These are phyloP conservation scores for Aureobasidium namibiae DNA, from an alignment of 2,329 filamentous ascomycete species.

Conservation along the genomic window DNA sequence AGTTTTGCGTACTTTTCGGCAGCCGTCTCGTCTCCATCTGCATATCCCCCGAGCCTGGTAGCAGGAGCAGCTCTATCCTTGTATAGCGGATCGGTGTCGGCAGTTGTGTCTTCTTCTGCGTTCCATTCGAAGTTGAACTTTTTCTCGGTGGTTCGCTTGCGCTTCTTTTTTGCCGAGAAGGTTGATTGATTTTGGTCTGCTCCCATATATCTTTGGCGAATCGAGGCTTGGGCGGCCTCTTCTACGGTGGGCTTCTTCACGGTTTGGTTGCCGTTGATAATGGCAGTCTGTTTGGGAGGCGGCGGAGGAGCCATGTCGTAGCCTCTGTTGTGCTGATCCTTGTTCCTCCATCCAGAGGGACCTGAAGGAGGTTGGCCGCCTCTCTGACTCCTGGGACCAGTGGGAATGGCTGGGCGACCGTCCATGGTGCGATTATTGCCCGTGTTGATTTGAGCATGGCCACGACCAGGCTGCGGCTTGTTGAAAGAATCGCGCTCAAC, in stretches of 20 bases:
- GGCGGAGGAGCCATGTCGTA: slow-evolving; percentile 46
- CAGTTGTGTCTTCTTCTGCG: slow-evolving; percentile 82
- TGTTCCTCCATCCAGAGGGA: slow-evolving; percentile 39
- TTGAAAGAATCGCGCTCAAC: slow-evolving; percentile 23
- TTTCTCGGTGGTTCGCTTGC: slow-evolving; percentile 82
- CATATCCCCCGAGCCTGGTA: slow-evolving; percentile 59
- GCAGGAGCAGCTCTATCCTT: slow-evolving; percentile 56
- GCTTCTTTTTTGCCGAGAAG: slow-evolving; percentile 94
- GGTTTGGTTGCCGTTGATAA: slow-evolving; percentile 27
- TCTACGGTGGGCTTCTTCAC: slow-evolving; percentile 41
- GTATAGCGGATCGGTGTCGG: slow-evolving; percentile 75
- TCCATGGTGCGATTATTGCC: slow-evolving; percentile 1
- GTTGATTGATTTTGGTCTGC: slow-evolving; percentile 77
- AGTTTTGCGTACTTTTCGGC: slow-evolving; percentile 55
- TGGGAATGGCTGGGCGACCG: slow-evolving; percentile 46
- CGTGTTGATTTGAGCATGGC: slow-evolving; percentile 12
- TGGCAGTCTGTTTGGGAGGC: slow-evolving; percentile 34
- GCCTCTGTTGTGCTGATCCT: slow-evolving; percentile 32
- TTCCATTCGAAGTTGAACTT: slow-evolving; percentile 99
- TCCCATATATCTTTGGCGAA: slow-evolving; percentile 81
- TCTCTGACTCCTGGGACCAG: slow-evolving; percentile 58
- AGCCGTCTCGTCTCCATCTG: slow-evolving; percentile 44
- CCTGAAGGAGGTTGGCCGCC: background rate
- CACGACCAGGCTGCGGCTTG: slow-evolving; percentile 15
- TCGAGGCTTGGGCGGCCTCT: slow-evolving; percentile 63